Conservation (phyloP, 345 rosid species). For the Anacardium occidentale region DNA sequence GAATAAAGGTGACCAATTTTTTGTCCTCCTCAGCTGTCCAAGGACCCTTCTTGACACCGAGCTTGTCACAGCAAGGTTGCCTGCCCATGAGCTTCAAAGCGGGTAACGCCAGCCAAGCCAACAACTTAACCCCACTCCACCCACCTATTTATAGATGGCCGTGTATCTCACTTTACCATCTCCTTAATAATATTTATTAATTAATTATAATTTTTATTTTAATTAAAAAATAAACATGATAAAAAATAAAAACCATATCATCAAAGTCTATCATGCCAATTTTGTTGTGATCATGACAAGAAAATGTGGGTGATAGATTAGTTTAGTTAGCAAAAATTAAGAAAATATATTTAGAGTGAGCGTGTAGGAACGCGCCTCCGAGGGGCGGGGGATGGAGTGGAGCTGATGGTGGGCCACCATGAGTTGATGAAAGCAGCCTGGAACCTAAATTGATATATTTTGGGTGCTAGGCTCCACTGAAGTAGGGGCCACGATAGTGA, state of each 20-base stretch:
- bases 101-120: slow-evolving; percentile 6
- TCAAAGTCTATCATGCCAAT: background rate
- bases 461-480: slow-evolving; percentile 18
- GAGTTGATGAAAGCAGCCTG: slow-evolving; percentile 28
- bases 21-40: slow-evolving; percentile 76
- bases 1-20: slow-evolving; percentile 57
- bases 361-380: slow-evolving; percentile 2
- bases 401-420: slow-evolving; percentile 15
- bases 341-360: background rate
- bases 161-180: slow-evolving; percentile 16
- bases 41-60: slow-evolving; percentile 71
- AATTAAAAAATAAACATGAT: too few species aligned
- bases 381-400: background rate
- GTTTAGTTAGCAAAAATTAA: background rate
- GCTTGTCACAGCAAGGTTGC: slow-evolving; percentile 69
- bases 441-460: slow-evolving; percentile 35
- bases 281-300: slow-evolving; percentile 14
- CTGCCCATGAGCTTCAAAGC: slow-evolving; percentile 41
- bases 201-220: too few species aligned
- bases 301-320: slow-evolving; percentile 10
- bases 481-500: slow-evolving; percentile 20
- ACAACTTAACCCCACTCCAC: slow-evolving; percentile 24
- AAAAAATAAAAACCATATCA: background rate
- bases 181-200: too few species aligned
- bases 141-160: slow-evolving; percentile 60